phyloP scores from a whole-genome alignment of 345 rosid genomes.

The Ceriops zippeliana region DNA sequence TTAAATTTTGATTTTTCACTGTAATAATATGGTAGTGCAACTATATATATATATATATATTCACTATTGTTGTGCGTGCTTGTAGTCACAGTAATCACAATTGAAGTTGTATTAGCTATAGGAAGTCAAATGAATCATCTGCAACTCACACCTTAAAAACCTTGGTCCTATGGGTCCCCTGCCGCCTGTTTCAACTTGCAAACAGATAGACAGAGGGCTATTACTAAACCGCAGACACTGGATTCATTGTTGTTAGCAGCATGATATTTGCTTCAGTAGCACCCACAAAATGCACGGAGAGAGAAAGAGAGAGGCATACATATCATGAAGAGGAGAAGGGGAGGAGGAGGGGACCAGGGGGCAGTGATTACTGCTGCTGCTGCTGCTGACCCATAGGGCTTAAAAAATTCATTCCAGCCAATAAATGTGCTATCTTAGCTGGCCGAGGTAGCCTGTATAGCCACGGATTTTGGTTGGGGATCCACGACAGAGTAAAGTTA shows the following conservation, averaged over 20 bases:
- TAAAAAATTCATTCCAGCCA: conserved; percentile 2
- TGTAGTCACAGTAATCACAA: no score
- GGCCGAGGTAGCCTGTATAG: neutral
- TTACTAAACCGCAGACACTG: conserved; percentile 10
- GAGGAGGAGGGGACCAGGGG: conserved; percentile 11
- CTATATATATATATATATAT: no score
- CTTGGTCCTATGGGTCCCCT: no score
- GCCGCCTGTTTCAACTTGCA: neutral
- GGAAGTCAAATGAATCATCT: no score
- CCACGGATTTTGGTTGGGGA: neutral
- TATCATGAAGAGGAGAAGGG: neutral
- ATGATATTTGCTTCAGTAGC: neutral
- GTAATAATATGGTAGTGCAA: no score
- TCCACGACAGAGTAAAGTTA: conserved; percentile 9
- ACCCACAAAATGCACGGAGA: neutral
- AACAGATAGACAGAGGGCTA: neutral
- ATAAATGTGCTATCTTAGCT: conserved; percentile 13
- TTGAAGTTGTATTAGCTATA: no score
- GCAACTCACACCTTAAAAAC: no score
- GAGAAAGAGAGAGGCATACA: neutral
- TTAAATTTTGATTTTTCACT: no score
- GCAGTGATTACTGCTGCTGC: neutral
- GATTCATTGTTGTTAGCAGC: conserved; percentile 4
- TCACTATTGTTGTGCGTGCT: no score
- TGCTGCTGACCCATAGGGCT: neutral